Percentiles rank a stretch among this genome's conserved stretches.
These are phyloP conservation scores for Ophiocordyceps robertsii DNA, from an alignment of 2,329 filamentous ascomycete genomes.

Conservation along the genomic window DNA sequence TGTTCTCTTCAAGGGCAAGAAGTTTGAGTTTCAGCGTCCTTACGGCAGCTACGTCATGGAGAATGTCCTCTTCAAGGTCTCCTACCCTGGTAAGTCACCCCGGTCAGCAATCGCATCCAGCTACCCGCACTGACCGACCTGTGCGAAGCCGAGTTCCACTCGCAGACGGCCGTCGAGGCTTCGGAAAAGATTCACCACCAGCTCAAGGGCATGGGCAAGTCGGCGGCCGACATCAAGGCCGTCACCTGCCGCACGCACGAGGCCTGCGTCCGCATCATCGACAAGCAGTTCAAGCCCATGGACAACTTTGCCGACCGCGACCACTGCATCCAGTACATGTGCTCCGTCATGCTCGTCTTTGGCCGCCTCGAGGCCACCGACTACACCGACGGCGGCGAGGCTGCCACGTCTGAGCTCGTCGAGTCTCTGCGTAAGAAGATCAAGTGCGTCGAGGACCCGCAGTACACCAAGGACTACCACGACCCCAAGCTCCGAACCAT, in stretches of 20 bases:
- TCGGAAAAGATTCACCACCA: slow-evolving; percentile 78
- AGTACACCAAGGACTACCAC: slow-evolving; percentile 94
- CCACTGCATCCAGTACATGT: slow-evolving; percentile 99
- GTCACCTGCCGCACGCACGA: slow-evolving; percentile 95
- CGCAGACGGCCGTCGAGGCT: slow-evolving; percentile 92
- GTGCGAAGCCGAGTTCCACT: slow-evolving; percentile 75
- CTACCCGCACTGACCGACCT: not conserved
- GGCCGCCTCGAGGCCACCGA: slow-evolving; percentile 87
- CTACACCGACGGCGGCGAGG: slow-evolving; percentile 86
- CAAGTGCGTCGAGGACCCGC: slow-evolving; percentile 87
- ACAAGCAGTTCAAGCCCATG: slow-evolving; percentile 99
- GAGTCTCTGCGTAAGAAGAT: slow-evolving; percentile 90
- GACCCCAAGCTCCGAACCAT: slow-evolving; percentile 88
- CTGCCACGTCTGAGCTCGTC: slow-evolving; percentile 76
- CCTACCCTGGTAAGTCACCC: slow-evolving; percentile 66
- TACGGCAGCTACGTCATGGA: slow-evolving; percentile 99
- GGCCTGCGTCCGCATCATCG: slow-evolving; percentile 96
- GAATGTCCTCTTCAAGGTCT: slow-evolving; percentile 99
- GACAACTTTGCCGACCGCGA: slow-evolving; percentile 99
- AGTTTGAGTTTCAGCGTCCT: slow-evolving; percentile 88
- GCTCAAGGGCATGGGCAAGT: slow-evolving; percentile 76
- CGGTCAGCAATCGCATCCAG: not conserved
- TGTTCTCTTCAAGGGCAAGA: slow-evolving; percentile 89
- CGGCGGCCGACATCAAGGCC: slow-evolving; percentile 82
- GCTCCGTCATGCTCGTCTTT: slow-evolving; percentile 87